These are phyloP conservation scores for Daldinia bambusicola DNA, from an alignment of 495 filamentous ascomycete species.

Conservation along the genomic window DNA sequence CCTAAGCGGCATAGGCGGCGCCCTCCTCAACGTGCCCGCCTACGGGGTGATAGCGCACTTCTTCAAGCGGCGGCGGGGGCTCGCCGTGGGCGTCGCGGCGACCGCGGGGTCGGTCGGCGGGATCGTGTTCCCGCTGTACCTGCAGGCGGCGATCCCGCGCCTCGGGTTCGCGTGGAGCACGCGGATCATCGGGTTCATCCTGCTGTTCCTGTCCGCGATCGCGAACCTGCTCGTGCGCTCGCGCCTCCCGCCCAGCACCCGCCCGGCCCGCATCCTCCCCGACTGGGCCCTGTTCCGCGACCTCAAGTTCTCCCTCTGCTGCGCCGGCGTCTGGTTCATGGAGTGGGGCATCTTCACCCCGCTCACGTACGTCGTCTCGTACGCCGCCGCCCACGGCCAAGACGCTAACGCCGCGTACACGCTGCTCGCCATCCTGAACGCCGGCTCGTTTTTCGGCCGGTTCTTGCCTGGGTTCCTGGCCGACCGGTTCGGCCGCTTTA, in stretches of 20 bases:
- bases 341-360: slow-evolving; percentile 61
- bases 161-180: slow-evolving; percentile 69
- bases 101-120: slow-evolving; percentile 69
- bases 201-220: slow-evolving; percentile 61
- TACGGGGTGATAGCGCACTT: slow-evolving; percentile 71
- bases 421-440: slow-evolving; percentile 67
- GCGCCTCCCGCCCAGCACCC: slow-evolving; percentile 56
- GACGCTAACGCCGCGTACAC: slow-evolving; percentile 69
- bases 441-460: slow-evolving; percentile 70
- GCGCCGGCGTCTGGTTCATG: slow-evolving; percentile 66
- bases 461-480: slow-evolving; percentile 75
- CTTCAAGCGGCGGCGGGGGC: slow-evolving; percentile 68
- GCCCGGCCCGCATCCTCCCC: slow-evolving; percentile 52
- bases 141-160: slow-evolving; percentile 59
- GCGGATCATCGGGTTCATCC: slow-evolving; percentile 67
- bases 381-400: slow-evolving; percentile 60
- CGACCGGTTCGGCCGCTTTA: slow-evolving; percentile 67
- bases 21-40: slow-evolving; percentile 68
- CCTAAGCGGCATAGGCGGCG: slow-evolving; percentile 65
- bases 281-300: slow-evolving; percentile 66
- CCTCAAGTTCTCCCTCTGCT: slow-evolving; percentile 63
- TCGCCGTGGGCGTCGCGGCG: slow-evolving; percentile 73
- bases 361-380: slow-evolving; percentile 62
- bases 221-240: slow-evolving; percentile 66
- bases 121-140: slow-evolving; percentile 67